Conservation (phyloP, 805 yeast species). For the Kuraishia molischiana region DNA sequence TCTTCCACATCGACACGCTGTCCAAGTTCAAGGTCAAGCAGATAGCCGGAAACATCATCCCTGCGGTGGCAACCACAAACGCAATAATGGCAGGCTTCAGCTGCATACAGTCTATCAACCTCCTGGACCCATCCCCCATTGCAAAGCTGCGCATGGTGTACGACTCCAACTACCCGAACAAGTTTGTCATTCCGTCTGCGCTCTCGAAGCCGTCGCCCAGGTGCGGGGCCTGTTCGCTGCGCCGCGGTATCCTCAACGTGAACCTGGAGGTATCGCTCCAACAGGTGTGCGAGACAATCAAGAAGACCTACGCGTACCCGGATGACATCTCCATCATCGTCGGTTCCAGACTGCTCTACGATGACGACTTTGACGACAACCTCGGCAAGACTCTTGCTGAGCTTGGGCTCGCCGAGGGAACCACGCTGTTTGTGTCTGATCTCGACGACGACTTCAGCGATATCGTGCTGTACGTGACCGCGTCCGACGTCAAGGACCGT, state of each 20-base stretch:
- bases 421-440: conserved; percentile 63
- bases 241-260: conserved; percentile 39
- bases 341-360: conserved; percentile 60
- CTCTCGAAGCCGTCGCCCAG: conserved; percentile 52
- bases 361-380: conserved; percentile 84
- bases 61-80: conserved; percentile 97
- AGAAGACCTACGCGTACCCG: conserved; percentile 40
- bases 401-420: conserved; percentile 50
- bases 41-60: conserved; percentile 96
- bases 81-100: conserved; percentile 92
- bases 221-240: conserved; percentile 61
- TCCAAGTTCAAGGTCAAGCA: conserved; percentile 84
- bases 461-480: conserved; percentile 47
- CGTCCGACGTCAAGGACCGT: not conserved
- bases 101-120: conserved; percentile 58
- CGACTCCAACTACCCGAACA: conserved; percentile 44
- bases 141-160: conserved; percentile 35
- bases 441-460: conserved; percentile 62
- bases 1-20: conserved; percentile 62
- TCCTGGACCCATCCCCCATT: conserved; percentile 24
- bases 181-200: conserved; percentile 55
- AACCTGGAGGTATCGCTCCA: conserved; percentile 27
- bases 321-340: conserved; percentile 48
- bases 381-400: conserved; percentile 33
- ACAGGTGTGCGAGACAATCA: conserved; percentile 42